phyloP scores from a whole-genome alignment of 2,329 filamentous ascomycete species.

The Rhynchosporium graminicola region DNA sequence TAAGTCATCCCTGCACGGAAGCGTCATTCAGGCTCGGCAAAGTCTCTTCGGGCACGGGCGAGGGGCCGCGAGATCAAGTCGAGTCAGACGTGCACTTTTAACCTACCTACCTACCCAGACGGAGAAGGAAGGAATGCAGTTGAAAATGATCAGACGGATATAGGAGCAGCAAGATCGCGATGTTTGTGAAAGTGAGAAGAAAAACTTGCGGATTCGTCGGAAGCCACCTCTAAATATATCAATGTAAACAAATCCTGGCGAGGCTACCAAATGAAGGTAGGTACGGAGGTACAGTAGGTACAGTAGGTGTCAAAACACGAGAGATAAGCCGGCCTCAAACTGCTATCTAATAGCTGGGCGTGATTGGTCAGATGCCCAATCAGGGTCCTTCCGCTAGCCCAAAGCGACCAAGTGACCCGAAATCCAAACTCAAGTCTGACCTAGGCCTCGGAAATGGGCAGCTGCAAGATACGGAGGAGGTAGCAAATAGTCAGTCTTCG shows the following conservation, averaged over 20 bases:
- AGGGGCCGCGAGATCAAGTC: slow-evolving; percentile 2
- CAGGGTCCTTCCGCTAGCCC: slow-evolving; percentile 1
- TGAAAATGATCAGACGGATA: not conserved
- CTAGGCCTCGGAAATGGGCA: not conserved
- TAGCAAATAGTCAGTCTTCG: not conserved
- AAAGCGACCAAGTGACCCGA: not conserved
- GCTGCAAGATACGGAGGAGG: not conserved
- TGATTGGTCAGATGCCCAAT: not conserved
- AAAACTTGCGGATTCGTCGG: not conserved
- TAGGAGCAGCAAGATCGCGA: not conserved
- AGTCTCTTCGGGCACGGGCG: slow-evolving; percentile 4
- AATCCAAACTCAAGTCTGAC: not conserved
- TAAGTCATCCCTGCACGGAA: slow-evolving; percentile 15
- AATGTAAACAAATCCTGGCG: slow-evolving; percentile 10
- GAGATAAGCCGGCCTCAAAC: slow-evolving; percentile 14
- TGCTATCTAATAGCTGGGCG: not conserved
- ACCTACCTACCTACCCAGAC: not conserved
- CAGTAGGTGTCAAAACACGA: not conserved
- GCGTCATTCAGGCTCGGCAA: slow-evolving; percentile 22
- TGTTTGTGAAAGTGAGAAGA: not conserved
- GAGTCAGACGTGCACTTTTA: not conserved
- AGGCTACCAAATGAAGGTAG: not conserved
- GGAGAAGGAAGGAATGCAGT: not conserved
- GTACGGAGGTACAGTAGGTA: too few relatives aligned
- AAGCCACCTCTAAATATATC: not conserved